phyloP scores from a whole-genome alignment of 164 flowering plant genomes.

The Amborella trichopoda region DNA sequence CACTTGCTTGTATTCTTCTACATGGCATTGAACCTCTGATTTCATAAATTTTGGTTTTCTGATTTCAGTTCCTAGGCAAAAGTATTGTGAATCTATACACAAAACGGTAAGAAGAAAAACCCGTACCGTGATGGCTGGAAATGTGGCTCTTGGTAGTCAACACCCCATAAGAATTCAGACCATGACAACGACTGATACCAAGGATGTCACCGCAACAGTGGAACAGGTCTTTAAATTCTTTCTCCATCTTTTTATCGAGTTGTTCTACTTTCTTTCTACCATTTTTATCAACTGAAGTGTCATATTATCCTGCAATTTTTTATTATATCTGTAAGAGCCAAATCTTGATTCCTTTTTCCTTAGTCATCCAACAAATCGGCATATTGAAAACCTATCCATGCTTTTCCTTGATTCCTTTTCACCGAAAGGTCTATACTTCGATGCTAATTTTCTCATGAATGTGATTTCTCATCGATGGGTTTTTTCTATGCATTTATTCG shows the following conservation, averaged over 20 bases:
- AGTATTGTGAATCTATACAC: constrained; percentile 80
- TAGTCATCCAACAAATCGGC: too few relatives aligned
- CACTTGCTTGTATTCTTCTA: neutral
- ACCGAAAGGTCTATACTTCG: too few relatives aligned
- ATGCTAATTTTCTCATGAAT: too few relatives aligned
- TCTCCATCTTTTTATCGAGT: neutral
- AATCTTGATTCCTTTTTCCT: too few relatives aligned
- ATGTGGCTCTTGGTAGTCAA: constrained; percentile 93
- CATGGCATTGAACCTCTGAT: neutral
- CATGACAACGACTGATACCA: constrained; percentile 93
- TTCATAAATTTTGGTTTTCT: neutral
- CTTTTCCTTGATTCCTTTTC: too few relatives aligned
- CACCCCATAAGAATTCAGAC: constrained; percentile 96
- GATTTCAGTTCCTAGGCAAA: constrained; percentile 78
- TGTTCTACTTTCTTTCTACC: constrained; percentile 1
- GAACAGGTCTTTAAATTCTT: constrained; percentile 51
- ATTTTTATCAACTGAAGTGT: too few relatives aligned
- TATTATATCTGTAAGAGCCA: too few relatives aligned
- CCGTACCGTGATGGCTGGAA: constrained; percentile 86
- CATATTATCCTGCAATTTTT: too few relatives aligned
- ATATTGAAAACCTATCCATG: too few relatives aligned
- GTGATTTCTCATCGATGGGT: too few relatives aligned
- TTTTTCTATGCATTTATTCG: too few relatives aligned
- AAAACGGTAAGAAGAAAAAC: constrained; percentile 93
- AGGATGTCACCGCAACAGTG: constrained; percentile 82